A percentile compares a stretch with the other conserved stretches of the same genome.
These are phyloP conservation scores for Botryotinia calthae DNA, from an alignment of 2,329 filamentous ascomycete genomes.

Conservation along the genomic window DNA sequence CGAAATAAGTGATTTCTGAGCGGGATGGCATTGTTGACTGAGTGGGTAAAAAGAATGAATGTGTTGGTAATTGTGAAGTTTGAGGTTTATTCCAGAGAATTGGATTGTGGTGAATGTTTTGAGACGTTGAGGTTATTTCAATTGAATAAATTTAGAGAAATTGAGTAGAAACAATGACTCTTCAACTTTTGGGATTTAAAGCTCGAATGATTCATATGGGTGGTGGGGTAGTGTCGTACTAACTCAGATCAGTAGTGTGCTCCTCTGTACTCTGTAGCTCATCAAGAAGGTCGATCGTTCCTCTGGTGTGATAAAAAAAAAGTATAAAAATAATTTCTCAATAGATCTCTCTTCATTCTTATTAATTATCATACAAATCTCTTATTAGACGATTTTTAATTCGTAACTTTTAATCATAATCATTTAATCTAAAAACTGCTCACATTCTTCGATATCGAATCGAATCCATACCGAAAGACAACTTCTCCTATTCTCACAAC, in stretches of 20 bases:
- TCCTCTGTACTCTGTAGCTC: neutral
- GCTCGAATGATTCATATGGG: neutral
- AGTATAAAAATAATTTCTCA: neutral
- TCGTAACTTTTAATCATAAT: neutral
- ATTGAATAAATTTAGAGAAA: neutral
- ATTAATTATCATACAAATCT: too few relatives aligned
- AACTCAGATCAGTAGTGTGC: neutral
- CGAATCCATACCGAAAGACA: neutral
- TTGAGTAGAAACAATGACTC: neutral
- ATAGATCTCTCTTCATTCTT: neutral
- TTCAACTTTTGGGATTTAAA: neutral
- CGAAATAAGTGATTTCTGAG: constrained; percentile 73
- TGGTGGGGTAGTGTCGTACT: neutral
- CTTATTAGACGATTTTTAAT: neutral
- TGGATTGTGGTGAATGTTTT: neutral
- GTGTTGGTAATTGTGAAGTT: neutral
- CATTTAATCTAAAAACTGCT: neutral
- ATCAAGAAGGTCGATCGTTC: neutral
- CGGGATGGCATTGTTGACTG: constrained; percentile 15
- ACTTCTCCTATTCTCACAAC: neutral
- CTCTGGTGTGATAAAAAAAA: neutral
- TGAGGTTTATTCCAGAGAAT: neutral
- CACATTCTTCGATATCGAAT: neutral
- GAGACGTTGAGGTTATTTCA: neutral
- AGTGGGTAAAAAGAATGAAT: neutral